These are phyloP conservation scores for Pilasporangium apinafurcum DNA, from an alignment of 352 stramenopile species.

Conservation along the genomic window DNA sequence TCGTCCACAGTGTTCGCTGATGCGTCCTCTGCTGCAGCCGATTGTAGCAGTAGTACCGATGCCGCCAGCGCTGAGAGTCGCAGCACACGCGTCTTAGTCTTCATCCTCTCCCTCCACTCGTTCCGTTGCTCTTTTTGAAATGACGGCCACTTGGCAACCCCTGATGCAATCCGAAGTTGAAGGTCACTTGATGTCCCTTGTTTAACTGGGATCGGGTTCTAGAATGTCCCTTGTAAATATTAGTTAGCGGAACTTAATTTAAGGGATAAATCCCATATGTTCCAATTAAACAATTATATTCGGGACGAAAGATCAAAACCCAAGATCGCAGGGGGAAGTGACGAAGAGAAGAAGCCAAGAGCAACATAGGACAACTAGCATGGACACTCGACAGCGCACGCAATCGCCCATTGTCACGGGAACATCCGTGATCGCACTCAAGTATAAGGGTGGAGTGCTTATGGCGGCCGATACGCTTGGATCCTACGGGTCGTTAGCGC, in stretches of 20 bases:
- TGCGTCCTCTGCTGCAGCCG: conserved; percentile 7
- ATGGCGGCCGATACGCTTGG: conserved; percentile 97
- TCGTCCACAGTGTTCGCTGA: background rate
- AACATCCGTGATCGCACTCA: conserved; percentile 95
- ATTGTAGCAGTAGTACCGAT: conserved; percentile 32
- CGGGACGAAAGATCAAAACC: conserved; percentile 11
- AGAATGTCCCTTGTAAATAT: background rate
- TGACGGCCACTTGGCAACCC: conserved; percentile 3
- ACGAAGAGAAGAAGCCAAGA: background rate
- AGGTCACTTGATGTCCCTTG: background rate
- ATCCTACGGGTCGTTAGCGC: conserved; percentile 96
- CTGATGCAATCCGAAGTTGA: conserved; percentile 7
- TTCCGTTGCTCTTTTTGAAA: too few relatives aligned
- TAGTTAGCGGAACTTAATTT: too few relatives aligned
- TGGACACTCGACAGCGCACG: conserved; percentile 76
- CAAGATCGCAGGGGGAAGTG: conserved; percentile 5
- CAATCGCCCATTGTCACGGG: conserved; percentile 96
- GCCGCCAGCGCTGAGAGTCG: conserved; percentile 35
- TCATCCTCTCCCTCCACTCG: conserved; percentile 31
- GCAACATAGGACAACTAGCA: conserved; percentile 11
- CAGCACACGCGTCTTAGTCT: conserved; percentile 24
- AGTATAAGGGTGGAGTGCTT: conserved; percentile 95
- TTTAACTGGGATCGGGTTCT: conserved; percentile 2
- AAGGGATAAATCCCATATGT: too few relatives aligned
- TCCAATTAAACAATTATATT: background rate